Base-by-base conservation (phyloP, 306 rosid species). In the Betula pendula region DNA sequence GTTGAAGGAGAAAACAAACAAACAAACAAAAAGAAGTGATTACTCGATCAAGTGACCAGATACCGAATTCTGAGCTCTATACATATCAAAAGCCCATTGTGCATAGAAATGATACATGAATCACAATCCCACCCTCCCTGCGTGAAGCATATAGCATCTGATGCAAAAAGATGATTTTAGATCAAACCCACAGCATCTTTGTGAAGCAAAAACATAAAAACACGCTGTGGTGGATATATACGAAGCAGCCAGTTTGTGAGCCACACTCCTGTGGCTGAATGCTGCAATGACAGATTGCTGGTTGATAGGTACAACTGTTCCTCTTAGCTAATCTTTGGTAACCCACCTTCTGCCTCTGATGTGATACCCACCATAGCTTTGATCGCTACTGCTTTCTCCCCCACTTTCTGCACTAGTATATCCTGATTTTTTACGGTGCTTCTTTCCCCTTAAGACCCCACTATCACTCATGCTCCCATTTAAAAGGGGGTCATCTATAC, bases 331-430 rank as follows among this genome's bases (percentile, higher is more conserved):
- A 59, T 96, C 99, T 89, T 84, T 96, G 35, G 97, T 92, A 65
- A 91, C 86, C 99, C 99, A 96, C 85, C 98, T 87, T 52, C 77
- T 81, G 77, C 99, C 99, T 81, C 96, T 81, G 70, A 92, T 80
- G 82, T 87, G 96, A 81, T 88, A 92, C 56, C 89, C 91, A 35
- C 98, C 91, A 42, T 77, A 89, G 76, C 87, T 87, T 73, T 89
- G 90, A 80, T 96, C 99, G 58, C 93, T 89, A 79, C 98, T 90
- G 79, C 98, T 92, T 87, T 96, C 98, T 62, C 98, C 99, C 0
- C 99, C 98, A 47, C 98, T 92, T 88, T 96, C 99, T 24, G 86
- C 98, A 83, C 99, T 91, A 2, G 88, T 70, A 77, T 84, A 77
- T 78, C 90, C 98, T 38, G 97, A 86, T 86, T 96, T 88, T 43